A percentile compares a stretch with the other conserved stretches of the same genome.
phyloP scores from a whole-genome alignment of 1,139 yeast species.

The Lodderomyces margitis region DNA sequence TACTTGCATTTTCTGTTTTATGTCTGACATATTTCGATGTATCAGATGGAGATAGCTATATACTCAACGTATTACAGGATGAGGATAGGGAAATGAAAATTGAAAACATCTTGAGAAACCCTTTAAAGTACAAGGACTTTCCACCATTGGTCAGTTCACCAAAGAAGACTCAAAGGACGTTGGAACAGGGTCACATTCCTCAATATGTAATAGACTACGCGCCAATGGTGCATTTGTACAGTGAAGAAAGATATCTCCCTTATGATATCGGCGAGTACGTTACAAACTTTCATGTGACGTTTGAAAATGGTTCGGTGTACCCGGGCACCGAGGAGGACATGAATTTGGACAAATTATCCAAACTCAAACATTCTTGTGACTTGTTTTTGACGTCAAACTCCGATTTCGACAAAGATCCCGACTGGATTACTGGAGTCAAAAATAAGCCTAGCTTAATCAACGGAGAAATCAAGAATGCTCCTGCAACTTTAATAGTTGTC shows the following conservation, averaged over 20 bases:
- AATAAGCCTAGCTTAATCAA: constrained; percentile 69
- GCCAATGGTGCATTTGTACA: constrained; percentile 81
- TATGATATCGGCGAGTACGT: constrained; percentile 75
- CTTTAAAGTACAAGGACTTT: constrained; percentile 27
- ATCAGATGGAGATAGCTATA: constrained; percentile 9
- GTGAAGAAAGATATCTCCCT: constrained; percentile 86
- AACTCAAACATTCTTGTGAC: constrained; percentile 27
- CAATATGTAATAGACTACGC: constrained; percentile 69
- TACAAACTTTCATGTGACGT: constrained; percentile 53
- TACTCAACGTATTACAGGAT: constrained; percentile 13
- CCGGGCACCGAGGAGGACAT: constrained; percentile 36
- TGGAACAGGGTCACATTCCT: constrained; percentile 64
- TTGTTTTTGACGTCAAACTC: constrained; percentile 60
- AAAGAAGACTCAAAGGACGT: constrained; percentile 26
- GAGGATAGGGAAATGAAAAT: constrained; percentile 14
- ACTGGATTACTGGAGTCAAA: constrained; percentile 76
- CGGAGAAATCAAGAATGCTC: constrained; percentile 73
- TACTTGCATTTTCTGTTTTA: constrained; percentile 1
- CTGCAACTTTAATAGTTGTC: constrained; percentile 77
- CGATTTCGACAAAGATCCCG: constrained; percentile 75
- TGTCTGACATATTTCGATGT: constrained; percentile 12
- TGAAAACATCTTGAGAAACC: constrained; percentile 17
- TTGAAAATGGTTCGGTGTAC: constrained; percentile 47
- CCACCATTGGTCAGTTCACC: constrained; percentile 41
- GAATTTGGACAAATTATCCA: constrained; percentile 37